These are phyloP conservation scores for Datisca glomerata DNA, from an alignment of 306 rosid genomes.

Conservation along the genomic window DNA sequence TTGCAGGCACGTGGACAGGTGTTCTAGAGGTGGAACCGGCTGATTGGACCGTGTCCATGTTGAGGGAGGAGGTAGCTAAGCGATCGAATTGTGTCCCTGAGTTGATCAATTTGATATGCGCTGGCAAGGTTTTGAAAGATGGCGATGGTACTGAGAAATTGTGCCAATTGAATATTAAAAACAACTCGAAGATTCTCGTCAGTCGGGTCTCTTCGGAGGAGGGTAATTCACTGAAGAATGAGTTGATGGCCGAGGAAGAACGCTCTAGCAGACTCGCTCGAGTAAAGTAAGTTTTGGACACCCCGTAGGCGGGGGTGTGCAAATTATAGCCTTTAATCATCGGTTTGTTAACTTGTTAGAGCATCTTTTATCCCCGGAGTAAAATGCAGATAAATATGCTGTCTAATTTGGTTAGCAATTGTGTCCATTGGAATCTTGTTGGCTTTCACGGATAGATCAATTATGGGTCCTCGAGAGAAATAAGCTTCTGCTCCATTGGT, in stretches of 20 bases:
- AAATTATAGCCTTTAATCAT: too few species aligned
- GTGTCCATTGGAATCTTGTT: not conserved
- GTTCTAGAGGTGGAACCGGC: slow-evolving; percentile 53
- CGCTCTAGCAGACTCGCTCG: slow-evolving; percentile 53
- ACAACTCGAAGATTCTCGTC: slow-evolving; percentile 66
- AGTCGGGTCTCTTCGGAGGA: slow-evolving; percentile 34
- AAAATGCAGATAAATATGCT: too few species aligned
- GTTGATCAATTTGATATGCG: slow-evolving; percentile 67
- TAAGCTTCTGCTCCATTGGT: too few species aligned
- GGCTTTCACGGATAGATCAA: too few species aligned
- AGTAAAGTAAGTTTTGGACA: slow-evolving; percentile 61
- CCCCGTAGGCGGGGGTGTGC: too few species aligned
- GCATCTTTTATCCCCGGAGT: too few species aligned
- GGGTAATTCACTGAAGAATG: slow-evolving; percentile 28
- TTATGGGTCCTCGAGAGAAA: too few species aligned
- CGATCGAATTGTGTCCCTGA: slow-evolving; percentile 45
- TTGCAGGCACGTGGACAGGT: slow-evolving; percentile 81
- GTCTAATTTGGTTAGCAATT: too few species aligned
- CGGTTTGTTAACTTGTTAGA: not conserved
- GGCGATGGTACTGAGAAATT: slow-evolving; percentile 41
- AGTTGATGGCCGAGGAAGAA: slow-evolving; percentile 68
- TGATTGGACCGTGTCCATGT: slow-evolving; percentile 45
- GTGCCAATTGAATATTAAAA: slow-evolving; percentile 44
- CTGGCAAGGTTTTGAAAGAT: slow-evolving; percentile 60
- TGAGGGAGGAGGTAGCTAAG: slow-evolving; percentile 54